phyloP scores from a whole-genome alignment of 148 eudicot genomes.

The Dysphania ambrosioides region DNA sequence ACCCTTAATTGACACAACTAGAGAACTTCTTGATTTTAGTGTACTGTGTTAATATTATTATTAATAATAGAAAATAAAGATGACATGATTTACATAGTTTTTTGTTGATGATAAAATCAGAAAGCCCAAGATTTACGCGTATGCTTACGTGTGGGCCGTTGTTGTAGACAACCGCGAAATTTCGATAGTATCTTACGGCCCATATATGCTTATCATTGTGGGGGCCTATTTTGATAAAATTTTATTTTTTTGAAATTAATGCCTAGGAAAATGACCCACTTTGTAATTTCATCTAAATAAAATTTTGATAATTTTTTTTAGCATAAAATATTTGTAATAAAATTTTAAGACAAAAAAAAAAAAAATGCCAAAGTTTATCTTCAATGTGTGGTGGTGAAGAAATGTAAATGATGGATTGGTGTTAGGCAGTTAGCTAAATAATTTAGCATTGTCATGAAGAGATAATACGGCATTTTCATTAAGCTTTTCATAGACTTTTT shows the following conservation, averaged over 20 bases:
- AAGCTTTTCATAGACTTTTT: slow-evolving; percentile 1
- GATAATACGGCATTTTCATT: slow-evolving; percentile 17
- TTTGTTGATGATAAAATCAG: background rate
- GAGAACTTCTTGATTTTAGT: slow-evolving; percentile 23
- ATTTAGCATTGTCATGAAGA: background rate
- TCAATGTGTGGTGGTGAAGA: slow-evolving; percentile 22
- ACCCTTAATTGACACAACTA: background rate
- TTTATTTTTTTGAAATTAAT: background rate
- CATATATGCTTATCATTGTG: slow-evolving; percentile 17
- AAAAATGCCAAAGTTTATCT: background rate
- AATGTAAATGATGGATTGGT: background rate
- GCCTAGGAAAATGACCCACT: slow-evolving; percentile 6
- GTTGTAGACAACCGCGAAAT: background rate
- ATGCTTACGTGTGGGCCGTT: slow-evolving; percentile 24
- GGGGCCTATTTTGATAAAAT: slow-evolving; percentile 1
- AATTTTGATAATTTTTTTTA: background rate
- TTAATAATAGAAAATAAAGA: background rate
- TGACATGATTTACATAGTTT: background rate
- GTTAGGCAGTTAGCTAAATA: too few relatives aligned
- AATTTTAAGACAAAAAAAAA: background rate
- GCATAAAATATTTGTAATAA: too few relatives aligned
- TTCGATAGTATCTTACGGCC: slow-evolving; percentile 11
- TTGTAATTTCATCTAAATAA: background rate
- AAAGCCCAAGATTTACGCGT: slow-evolving; percentile 30
- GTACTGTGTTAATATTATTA: background rate